phyloP scores from a whole-genome alignment of 805 yeast genomes.

The Hanseniaspora thailandica region DNA sequence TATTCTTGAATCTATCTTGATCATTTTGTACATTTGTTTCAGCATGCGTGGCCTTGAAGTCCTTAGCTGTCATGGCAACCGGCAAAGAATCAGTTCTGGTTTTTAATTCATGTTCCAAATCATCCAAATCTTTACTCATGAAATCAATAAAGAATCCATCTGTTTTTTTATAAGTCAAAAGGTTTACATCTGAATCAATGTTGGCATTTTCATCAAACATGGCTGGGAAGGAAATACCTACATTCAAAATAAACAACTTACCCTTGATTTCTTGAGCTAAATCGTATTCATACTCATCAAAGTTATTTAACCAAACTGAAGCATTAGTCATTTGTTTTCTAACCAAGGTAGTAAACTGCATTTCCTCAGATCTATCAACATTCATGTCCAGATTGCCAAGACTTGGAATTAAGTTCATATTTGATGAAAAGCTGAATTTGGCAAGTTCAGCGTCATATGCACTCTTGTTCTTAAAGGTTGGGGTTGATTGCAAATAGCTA shows the following conservation, averaged over 20 bases:
- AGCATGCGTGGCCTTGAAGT: not conserved
- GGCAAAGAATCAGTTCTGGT: not conserved
- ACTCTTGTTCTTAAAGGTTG: not conserved
- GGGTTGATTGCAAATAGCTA: not conserved
- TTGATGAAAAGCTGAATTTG: not conserved
- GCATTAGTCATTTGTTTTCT: not conserved
- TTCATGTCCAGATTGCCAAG: too few relatives aligned
- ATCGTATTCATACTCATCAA: constrained; percentile 1
- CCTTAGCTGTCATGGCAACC: not conserved
- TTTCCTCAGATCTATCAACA: not conserved
- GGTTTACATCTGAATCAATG: not conserved
- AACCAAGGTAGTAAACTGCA: too few relatives aligned
- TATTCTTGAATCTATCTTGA: not conserved
- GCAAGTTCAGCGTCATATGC: not conserved
- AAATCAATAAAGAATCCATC: not conserved
- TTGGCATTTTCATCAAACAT: constrained; percentile 2
- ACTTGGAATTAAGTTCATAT: too few relatives aligned
- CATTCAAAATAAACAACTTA: not conserved
- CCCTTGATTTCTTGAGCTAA: not conserved
- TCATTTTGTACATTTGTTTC: not conserved
- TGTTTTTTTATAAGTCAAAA: not conserved
- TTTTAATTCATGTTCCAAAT: not conserved
- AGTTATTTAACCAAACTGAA: not conserved
- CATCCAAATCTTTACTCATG: not conserved
- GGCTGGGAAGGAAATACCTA: not conserved